These are phyloP conservation scores for Ophidiomyces ophidiicola DNA, from an alignment of 2,329 filamentous ascomycete species.

Conservation along the genomic window DNA sequence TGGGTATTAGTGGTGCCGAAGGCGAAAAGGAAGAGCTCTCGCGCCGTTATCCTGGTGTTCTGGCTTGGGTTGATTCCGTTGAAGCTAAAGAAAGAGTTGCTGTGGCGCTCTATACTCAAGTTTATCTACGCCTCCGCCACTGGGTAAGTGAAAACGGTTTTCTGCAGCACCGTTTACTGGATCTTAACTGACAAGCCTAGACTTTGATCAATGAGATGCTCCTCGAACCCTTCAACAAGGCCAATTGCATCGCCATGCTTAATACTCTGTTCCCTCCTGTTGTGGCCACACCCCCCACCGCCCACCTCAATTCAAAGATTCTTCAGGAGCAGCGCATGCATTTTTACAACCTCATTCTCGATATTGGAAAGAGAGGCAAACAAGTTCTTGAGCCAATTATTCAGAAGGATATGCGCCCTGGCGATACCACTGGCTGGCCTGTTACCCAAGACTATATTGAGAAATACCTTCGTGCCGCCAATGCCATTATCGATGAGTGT, in stretches of 20 bases:
- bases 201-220: constrained; percentile 55
- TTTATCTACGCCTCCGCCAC: constrained; percentile 50
- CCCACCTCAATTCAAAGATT: constrained; percentile 40
- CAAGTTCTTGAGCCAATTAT: constrained; percentile 43
- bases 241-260: constrained; percentile 55
- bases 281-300: constrained; percentile 37
- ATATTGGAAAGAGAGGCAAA: constrained; percentile 43
- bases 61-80: constrained; percentile 44
- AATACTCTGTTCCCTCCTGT: constrained; percentile 55
- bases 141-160: constrained; percentile 46
- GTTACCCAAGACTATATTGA: constrained; percentile 39
- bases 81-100: constrained; percentile 41
- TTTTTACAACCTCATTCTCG: constrained; percentile 51
- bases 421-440: constrained; percentile 47
- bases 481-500: constrained; percentile 51
- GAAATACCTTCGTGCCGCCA: constrained; percentile 47
- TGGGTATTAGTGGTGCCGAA: constrained; percentile 41
- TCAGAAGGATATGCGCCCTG: constrained; percentile 39
- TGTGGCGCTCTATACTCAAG: constrained; percentile 47
- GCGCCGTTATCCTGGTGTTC: constrained; percentile 42
- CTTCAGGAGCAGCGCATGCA: constrained; percentile 47
- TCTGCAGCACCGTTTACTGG: background rate
- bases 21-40: constrained; percentile 39
- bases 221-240: constrained; percentile 50
- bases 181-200: constrained; percentile 25